Conservation (phyloP, 2,329 filamentous ascomycete genomes). For the Sarocladium oryzae region DNA sequence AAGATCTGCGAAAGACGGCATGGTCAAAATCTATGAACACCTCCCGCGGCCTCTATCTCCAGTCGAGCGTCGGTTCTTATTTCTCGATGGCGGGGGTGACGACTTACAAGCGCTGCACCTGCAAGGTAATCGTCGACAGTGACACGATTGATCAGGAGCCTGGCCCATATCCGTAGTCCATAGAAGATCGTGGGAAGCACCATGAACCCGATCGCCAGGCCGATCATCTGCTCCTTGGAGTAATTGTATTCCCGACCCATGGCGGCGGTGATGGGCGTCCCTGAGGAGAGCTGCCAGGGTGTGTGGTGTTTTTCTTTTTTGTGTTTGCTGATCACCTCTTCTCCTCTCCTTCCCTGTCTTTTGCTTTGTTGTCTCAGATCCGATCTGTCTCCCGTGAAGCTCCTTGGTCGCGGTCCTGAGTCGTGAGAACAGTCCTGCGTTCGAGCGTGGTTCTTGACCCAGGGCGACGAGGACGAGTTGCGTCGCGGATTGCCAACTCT, state of each 20-base stretch:
- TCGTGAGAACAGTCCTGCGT: not conserved
- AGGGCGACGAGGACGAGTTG: not conserved
- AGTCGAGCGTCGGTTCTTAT: not conserved
- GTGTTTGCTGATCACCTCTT: too few relatives aligned
- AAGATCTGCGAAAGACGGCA: not conserved
- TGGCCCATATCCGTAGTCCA: not conserved
- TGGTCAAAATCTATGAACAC: not conserved
- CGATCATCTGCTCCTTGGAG: constrained; percentile 3
- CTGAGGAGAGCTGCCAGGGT: not conserved
- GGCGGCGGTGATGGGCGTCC: not conserved
- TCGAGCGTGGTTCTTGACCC: not conserved
- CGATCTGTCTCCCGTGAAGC: not conserved
- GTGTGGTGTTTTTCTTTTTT: not conserved
- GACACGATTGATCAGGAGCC: not conserved
- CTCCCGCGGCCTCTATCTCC: not conserved
- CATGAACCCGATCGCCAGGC: not conserved
- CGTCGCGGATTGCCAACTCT: not conserved
- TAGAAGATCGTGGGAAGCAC: not conserved
- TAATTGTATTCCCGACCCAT: not conserved
- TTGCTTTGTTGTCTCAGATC: not conserved
- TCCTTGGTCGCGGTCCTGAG: not conserved
- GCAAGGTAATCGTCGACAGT: not conserved
- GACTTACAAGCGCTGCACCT: not conserved
- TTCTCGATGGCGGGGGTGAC: not conserved
- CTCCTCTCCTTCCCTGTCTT: not conserved